Percentiles rank a stretch among this genome's conserved stretches.
Conservation (phyloP, 2,329 filamentous ascomycete genomes). For the Pezicula rhizophila region DNA sequence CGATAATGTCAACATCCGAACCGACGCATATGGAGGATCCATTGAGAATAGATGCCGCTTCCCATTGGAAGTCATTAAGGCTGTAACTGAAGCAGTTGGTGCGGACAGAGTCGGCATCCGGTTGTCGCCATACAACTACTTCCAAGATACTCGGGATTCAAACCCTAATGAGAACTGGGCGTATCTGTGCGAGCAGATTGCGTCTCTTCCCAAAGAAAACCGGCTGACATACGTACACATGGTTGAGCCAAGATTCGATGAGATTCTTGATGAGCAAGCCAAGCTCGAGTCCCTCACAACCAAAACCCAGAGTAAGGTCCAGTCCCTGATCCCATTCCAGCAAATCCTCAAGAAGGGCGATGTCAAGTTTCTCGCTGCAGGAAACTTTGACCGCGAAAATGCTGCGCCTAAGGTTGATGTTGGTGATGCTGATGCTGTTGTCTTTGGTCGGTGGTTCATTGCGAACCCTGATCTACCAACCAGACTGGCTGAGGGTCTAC, state of each 20-base stretch:
- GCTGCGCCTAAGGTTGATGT: constrained; percentile 11
- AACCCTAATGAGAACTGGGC: constrained; percentile 38
- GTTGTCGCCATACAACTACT: constrained; percentile 51
- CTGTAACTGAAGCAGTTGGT: constrained; percentile 42
- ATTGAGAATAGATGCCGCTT: constrained; percentile 45
- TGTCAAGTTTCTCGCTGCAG: constrained; percentile 48
- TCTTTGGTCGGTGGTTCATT: constrained; percentile 35
- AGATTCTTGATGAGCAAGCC: constrained; percentile 40
- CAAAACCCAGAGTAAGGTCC: constrained; percentile 35
- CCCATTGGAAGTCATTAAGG: constrained; percentile 45
- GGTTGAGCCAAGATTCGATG: constrained; percentile 47
- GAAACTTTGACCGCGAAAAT: constrained; percentile 33
- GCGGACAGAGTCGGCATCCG: constrained; percentile 48
- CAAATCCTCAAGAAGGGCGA: constrained; percentile 37
- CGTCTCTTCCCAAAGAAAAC: constrained; percentile 23
- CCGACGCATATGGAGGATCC: constrained; percentile 43
- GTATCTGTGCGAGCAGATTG: constrained; percentile 36
- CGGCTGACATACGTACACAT: constrained; percentile 46
- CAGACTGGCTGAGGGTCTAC: constrained; percentile 30
- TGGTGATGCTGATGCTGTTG: constrained; percentile 27
- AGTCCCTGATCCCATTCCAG: constrained; percentile 37
- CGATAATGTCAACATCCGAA: constrained; percentile 46
- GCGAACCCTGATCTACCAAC: constrained; percentile 36
- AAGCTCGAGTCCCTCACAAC: constrained; percentile 42
- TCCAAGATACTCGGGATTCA: constrained; percentile 51